Conservation (phyloP, 2,329 filamentous ascomycete species). For the Pleurostoma richardsiae region DNA sequence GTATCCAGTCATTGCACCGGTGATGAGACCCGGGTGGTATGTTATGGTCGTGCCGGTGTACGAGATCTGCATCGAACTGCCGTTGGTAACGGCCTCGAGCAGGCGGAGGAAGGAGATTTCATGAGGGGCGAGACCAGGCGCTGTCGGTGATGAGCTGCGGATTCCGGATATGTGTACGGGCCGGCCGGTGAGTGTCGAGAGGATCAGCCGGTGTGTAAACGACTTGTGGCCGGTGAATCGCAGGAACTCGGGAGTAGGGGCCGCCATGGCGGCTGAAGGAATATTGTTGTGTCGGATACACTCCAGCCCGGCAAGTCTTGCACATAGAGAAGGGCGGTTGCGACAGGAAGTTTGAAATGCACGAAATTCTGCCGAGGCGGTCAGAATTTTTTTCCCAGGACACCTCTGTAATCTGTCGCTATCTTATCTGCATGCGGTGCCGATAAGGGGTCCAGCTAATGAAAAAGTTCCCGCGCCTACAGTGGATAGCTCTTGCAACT, state of each 20-base stretch:
- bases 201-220: constrained; percentile 77
- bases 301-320: too few relatives aligned
- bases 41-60: constrained; percentile 92
- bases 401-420: too few relatives aligned
- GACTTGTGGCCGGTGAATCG: constrained; percentile 81
- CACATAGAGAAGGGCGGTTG: too few relatives aligned
- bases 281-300: too few relatives aligned
- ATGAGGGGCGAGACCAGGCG: constrained; percentile 83
- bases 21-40: constrained; percentile 89
- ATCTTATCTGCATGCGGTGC: too few relatives aligned
- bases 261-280: constrained; percentile 30
- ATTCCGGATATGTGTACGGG: constrained; percentile 92
- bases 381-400: too few relatives aligned
- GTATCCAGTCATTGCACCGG: constrained; percentile 71
- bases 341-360: too few relatives aligned
- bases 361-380: too few relatives aligned
- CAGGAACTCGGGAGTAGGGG: constrained; percentile 48
- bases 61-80: constrained; percentile 89
- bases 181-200: constrained; percentile 86
- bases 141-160: constrained; percentile 76
- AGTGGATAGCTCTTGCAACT: too few relatives aligned
- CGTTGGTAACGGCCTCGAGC: constrained; percentile 92
- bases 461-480: too few relatives aligned
- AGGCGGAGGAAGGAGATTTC: constrained; percentile 95
- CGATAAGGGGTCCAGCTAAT: too few relatives aligned